These are phyloP conservation scores for Collybiopsis confluens DNA, from an alignment of 768 basidiomycete species.

Conservation along the genomic window DNA sequence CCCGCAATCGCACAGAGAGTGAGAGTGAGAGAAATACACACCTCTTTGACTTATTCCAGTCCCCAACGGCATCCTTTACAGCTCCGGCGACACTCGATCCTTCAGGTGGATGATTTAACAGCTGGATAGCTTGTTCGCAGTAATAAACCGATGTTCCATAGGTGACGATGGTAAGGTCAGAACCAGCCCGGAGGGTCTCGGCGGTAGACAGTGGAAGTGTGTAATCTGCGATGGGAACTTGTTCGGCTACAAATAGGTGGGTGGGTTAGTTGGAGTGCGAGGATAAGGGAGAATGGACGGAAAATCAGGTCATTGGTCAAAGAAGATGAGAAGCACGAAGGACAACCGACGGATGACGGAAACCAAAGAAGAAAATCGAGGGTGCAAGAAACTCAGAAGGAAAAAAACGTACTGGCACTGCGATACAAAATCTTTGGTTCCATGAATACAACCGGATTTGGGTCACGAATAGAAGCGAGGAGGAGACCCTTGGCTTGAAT, in stretches of 20 bases:
- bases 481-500: constrained; percentile 94
- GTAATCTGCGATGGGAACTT: constrained; percentile 88
- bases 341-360: not conserved
- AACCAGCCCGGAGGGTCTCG: constrained; percentile 68
- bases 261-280: not conserved
- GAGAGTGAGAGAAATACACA: not conserved
- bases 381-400: constrained; percentile 1
- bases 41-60: not conserved
- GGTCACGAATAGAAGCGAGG: constrained; percentile 82
- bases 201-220: constrained; percentile 79
- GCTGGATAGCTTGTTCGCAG: constrained; percentile 77
- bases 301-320: not conserved
- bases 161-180: constrained; percentile 84
- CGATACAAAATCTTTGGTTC: constrained; percentile 93
- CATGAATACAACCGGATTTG: constrained; percentile 93
- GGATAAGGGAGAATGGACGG: not conserved
- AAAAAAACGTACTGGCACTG: constrained; percentile 55
- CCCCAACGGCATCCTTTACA: not conserved
- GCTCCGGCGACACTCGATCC: not conserved
- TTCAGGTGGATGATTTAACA: constrained; percentile 61
- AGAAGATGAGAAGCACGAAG: no score
- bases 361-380: not conserved
- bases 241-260: constrained; percentile 56
- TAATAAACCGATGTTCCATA: constrained; percentile 95
- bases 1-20: not conserved